phyloP scores from a whole-genome alignment of 805 yeast genomes.

The Saccharomycopsis sp. region DNA sequence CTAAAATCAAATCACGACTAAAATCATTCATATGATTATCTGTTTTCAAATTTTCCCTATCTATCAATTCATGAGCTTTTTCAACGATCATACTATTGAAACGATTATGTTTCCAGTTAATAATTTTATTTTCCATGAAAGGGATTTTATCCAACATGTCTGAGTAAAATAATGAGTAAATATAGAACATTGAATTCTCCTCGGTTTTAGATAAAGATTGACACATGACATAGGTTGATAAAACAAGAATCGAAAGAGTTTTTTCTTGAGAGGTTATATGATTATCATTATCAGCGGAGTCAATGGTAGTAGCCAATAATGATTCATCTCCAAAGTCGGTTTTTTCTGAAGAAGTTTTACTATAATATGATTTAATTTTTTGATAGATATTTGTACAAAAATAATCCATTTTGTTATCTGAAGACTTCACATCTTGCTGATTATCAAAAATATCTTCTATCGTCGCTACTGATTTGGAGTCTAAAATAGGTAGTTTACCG shows the following conservation, averaged over 20 bases:
- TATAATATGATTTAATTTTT: no score
- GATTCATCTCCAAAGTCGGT: no score
- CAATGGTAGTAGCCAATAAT: no score
- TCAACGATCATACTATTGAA: background rate
- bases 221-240: constrained; percentile 1
- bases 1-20: background rate
- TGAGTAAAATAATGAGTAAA: constrained; percentile 3
- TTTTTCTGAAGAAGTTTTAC: no score
- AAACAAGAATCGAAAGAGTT: background rate
- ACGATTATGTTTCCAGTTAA: background rate
- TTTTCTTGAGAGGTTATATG: background rate
- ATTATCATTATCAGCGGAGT: no score
- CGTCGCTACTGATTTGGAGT: no score
- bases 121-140: background rate
- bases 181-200: constrained; percentile 4
- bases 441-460: no score
- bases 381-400: no score
- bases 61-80: constrained; percentile 1
- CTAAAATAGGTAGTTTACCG: no score
- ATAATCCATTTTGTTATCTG: no score
- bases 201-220: background rate
- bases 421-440: no score
- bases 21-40: background rate
- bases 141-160: constrained; percentile 9
- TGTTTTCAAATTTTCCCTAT: background rate